Conservation (phyloP, 2,329 filamentous ascomycete genomes). For the Ophiostoma sp. region DNA sequence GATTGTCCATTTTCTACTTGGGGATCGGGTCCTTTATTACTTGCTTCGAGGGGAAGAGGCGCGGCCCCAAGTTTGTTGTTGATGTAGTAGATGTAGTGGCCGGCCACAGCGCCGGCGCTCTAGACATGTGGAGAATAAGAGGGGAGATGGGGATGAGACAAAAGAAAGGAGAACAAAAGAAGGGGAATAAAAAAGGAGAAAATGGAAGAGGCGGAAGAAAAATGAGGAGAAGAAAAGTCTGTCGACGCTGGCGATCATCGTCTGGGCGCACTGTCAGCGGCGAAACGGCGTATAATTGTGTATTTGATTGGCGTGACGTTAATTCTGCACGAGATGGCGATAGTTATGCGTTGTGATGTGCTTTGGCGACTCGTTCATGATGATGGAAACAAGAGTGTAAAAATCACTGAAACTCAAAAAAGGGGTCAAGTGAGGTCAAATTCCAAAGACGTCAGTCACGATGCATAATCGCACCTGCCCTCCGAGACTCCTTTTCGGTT, state of each 20-base stretch:
- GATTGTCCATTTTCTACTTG: neutral
- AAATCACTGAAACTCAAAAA: neutral
- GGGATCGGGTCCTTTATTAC: neutral
- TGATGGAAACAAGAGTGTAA: neutral
- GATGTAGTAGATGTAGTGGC: neutral
- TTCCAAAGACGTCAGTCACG: neutral
- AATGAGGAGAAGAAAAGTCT: neutral
- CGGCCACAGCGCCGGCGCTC: neutral
- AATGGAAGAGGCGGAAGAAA: neutral
- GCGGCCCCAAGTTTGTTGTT: neutral
- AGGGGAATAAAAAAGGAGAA: too few species aligned
- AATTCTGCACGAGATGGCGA: neutral
- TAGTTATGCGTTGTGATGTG: neutral
- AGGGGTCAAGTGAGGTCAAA: neutral
- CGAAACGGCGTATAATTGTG: neutral
- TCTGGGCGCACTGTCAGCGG: neutral
- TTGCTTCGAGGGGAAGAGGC: neutral
- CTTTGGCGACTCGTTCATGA: neutral
- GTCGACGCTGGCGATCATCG: neutral
- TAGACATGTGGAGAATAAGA: neutral
- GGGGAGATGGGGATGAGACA: neutral
- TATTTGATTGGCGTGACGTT: neutral
- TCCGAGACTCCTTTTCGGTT: neutral
- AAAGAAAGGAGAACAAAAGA: neutral
- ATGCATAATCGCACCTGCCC: neutral